Conservation (phyloP, 2,329 filamentous ascomycete species). For the Onygena corvina region DNA sequence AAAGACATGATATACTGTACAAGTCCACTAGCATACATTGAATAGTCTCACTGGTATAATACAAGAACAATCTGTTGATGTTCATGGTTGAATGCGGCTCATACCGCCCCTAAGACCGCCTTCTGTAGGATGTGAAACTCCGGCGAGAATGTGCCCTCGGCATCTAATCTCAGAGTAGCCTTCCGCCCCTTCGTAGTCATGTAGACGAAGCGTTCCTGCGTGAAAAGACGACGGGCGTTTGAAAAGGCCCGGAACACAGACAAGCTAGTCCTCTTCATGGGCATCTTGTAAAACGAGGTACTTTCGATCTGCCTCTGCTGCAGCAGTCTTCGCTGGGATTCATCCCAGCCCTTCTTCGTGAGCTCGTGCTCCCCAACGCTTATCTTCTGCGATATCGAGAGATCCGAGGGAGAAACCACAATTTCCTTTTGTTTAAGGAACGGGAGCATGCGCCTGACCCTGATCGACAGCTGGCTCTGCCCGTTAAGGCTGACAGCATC, state of each 20-base stretch:
- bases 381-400: constrained; percentile 26
- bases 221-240: constrained; percentile 30
- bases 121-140: constrained; percentile 12
- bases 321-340: constrained; percentile 14
- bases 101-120: neutral
- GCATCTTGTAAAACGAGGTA: constrained; percentile 25
- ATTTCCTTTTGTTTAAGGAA: constrained; percentile 27
- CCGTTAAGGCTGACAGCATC: constrained; percentile 36
- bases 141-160: constrained; percentile 21
- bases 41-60: neutral
- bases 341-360: constrained; percentile 15
- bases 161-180: constrained; percentile 28
- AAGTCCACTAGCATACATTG: neutral
- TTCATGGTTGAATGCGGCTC: neutral
- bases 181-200: constrained; percentile 28
- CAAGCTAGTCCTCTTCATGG: constrained; percentile 23
- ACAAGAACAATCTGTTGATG: neutral
- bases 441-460: constrained; percentile 28
- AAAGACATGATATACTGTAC: no score
- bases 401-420: constrained; percentile 21
- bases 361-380: constrained; percentile 19
- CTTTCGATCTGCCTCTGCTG: constrained; percentile 11
- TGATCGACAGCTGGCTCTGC: constrained; percentile 26
- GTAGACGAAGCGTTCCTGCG: constrained; percentile 31
- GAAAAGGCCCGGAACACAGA: constrained; percentile 25